Conservation (phyloP, 1,284 basidiomycete genomes). For the Boletus mariae region DNA sequence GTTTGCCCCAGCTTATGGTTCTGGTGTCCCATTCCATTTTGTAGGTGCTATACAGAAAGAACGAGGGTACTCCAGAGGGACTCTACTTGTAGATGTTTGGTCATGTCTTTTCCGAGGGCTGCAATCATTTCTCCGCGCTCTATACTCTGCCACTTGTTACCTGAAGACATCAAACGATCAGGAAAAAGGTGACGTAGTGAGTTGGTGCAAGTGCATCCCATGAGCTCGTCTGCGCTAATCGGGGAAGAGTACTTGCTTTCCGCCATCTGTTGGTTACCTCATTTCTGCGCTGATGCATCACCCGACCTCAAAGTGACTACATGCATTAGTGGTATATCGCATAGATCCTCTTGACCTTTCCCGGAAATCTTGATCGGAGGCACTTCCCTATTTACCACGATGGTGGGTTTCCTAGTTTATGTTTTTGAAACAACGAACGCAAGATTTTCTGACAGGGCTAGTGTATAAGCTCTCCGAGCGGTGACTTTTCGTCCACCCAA, state of each 20-base stretch:
- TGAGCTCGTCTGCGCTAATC: neutral
- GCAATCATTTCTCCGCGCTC: neutral
- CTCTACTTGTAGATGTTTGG: constrained; percentile 58
- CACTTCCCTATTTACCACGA: no score
- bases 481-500: no score
- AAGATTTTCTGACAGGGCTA: no score
- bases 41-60: constrained; percentile 88
- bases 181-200: neutral
- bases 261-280: neutral
- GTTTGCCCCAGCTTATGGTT: constrained; percentile 7
- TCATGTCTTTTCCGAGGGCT: constrained; percentile 6
- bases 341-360: no score
- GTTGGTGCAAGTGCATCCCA: neutral
- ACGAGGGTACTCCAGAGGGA: constrained; percentile 87
- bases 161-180: neutral
- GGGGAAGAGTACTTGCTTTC: neutral
- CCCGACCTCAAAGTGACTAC: neutral
- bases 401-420: no score
- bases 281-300: neutral
- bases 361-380: no score
- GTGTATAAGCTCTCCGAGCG: no score
- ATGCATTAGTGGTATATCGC: neutral
- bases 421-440: no score
- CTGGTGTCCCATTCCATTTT: constrained; percentile 12
- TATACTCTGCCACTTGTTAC: neutral